Conservation (phyloP, 352 stramenopile genomes). For the Phytophthora parvispora region DNA sequence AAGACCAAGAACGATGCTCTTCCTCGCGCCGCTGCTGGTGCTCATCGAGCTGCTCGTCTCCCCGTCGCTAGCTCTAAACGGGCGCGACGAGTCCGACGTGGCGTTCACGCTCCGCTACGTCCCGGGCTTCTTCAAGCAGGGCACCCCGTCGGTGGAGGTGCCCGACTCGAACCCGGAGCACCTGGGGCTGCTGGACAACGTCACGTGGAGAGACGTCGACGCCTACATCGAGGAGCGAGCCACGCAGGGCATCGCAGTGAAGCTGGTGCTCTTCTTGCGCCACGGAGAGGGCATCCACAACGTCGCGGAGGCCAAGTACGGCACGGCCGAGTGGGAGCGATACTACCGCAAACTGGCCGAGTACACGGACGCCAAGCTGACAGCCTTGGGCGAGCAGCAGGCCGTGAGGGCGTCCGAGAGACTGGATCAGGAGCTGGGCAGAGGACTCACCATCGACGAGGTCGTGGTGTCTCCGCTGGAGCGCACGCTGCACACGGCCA, state of each 20-base stretch:
- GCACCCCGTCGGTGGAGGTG: constrained; percentile 11
- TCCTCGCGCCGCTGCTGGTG: background rate
- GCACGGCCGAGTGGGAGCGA: constrained; percentile 25
- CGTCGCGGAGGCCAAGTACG: constrained; percentile 33
- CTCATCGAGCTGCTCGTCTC: background rate
- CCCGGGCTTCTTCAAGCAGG: constrained; percentile 47
- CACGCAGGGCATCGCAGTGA: constrained; percentile 23
- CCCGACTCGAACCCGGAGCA: constrained; percentile 18
- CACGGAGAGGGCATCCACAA: constrained; percentile 37
- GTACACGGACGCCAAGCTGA: constrained; percentile 38
- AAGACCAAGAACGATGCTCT: constrained; percentile 6
- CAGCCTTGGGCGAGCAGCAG: constrained; percentile 25
- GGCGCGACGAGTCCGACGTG: constrained; percentile 6
- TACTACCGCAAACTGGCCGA: constrained; percentile 39
- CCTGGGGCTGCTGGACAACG: constrained; percentile 35
- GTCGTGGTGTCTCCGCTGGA: constrained; percentile 36
- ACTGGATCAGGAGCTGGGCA: constrained; percentile 16
- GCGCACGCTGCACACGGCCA: constrained; percentile 33
- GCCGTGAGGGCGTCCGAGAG: constrained; percentile 14
- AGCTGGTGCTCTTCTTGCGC: constrained; percentile 39
- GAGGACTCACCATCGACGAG: constrained; percentile 14
- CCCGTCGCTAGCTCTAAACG: background rate
- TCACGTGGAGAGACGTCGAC: constrained; percentile 43
- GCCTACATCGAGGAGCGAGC: constrained; percentile 26
- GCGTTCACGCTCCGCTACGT: constrained; percentile 42